Base-by-base conservation (phyloP, 805 yeast genomes). In the Ogataea trehaloabstinens region DNA sequence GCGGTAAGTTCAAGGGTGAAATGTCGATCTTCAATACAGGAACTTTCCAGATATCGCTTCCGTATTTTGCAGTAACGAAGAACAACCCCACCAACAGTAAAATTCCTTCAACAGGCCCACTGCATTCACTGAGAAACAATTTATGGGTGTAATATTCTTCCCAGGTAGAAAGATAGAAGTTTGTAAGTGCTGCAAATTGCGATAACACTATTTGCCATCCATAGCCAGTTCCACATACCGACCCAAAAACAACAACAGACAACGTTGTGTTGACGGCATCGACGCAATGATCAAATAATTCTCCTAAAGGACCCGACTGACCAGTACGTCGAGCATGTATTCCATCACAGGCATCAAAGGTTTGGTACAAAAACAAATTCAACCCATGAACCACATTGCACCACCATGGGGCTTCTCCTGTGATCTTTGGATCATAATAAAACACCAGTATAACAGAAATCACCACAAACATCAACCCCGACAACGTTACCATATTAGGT, bases 91-190 rank as follows among this genome's bases (percentile, higher is more conserved):
- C 61, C 37, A 87, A 68, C 64, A 82, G 70, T 47, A 88, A 57
- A 20, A 90, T 85, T 2, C 98, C 98, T 63, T 90, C 98, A 3
- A 91, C 97, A 0, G 98, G 98, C 0, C 98, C 98, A 11, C 95
- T 84, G 52, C 87, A 80, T 45, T 74, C 80, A 24, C 91, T 79
- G 37, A 90, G 67, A 60, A 73, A 90, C 35, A 90, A 68, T 33
- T 79, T 80, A 52, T 88, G 95, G 1, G 97, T 90, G 58, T 89
- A 91, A 60, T 78, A 90, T 58, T 89, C 96, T 64, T 90, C 98
- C 97, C 97, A 90, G 1, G 97, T 90, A 27, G 95, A 82, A 35
- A 86, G 59, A 58, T 89, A 90, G 60, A 90, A 91, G 61, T 90
- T 90, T 45, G 83, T 76, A 37, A 86, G 71, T 2, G 85, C 68